Evolutionary conservation across 1,139 yeast species (phyloP), one percentile per base, ranked within the genome.

Genomic region (Geotrichum australiense): DNA sequence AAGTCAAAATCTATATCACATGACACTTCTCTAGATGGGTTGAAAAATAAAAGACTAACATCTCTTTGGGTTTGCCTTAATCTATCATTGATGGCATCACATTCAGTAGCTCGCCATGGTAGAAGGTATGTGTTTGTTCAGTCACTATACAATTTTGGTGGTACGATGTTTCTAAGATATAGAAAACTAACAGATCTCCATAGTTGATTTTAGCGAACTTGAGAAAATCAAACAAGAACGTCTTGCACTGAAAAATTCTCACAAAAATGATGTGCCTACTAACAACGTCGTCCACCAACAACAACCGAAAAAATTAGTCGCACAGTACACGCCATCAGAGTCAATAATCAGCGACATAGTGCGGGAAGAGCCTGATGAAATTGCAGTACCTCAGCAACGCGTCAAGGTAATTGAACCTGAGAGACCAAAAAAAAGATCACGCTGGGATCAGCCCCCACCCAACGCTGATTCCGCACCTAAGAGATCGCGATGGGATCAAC

Each of bases 261-360:
- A n/a, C n/a, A n/a, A n/a, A n/a, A n/a, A n/a, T n/a, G n/a, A n/a
- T n/a, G n/a, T n/a, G n/a, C n/a, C 33, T 15, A 23, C 30, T 19
- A 22, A 21, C 21, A 29, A 31, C 21, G 22, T 34, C 6, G 42
- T 36, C 8, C 35, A 25, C 14, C 23, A 25, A 26, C 22, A 25
- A 5, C 42, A 29, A 15, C 26, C 50, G 26, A 38, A 49, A 19
- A 41, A 43, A 16, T 50, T 56, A 24, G 58, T 56, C 11, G 63
- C 57, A 35, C 61, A 60, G 45, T 59, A 59, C 39, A 59, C 63
- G n/a, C 63, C 58, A 3, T 54, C 60, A 1, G 50, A 51, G 34
- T 52, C 51, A 29, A 47, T 59, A 37, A 42, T 57, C n/a, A 51
- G 51, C 18, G 65, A 61, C 33, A 50, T 54, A 10, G 58, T 56